Base-by-base conservation (phyloP, 2,329 filamentous ascomycete genomes). In the Grosmannia serpens region DNA sequence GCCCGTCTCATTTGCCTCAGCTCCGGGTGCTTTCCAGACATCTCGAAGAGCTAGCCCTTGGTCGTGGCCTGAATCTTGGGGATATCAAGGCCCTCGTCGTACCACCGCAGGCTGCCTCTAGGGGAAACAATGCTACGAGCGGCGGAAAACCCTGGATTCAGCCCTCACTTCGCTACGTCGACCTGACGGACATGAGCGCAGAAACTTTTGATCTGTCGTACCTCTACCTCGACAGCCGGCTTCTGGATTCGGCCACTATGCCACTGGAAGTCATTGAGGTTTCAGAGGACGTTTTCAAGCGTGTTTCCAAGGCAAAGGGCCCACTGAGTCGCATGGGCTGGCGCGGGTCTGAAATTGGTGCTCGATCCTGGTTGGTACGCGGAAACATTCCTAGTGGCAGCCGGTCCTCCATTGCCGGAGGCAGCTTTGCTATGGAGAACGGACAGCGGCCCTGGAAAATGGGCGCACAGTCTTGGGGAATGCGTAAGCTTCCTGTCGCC, bases 401-500 rank as follows among this genome's bases (percentile, higher is more conserved):
- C 67, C 80, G 29, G 9, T 9, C 44, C 10, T 24, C 53, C 33
- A 41, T 26, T 11, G 54, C 15, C 24, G 56, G 9, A 4, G 60
- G 62, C 50, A 57, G 29, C 20, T 63, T 59, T 54, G 59, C 60
- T 53, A 64, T 64, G 62, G 61, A 62, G 50, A 59, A 85, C 64
- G 83, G 83, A 1, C 70, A 74, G 53, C 76, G 85, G 35, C 73
- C 75, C 66, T 94, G 89, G 89, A 94, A 94, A 75, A 87, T 90
- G 86, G 89, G 89, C 35, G 88, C 88, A 54, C 82, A 83, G 65
- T 88, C 84, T 74, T 92, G 89, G 89, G 89, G 89, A 44, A 91
- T 91, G 84, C 80, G 87, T 62, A 94, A 97, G 74, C 80, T 97
- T 49, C 95, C 92, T n/a, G 86, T 97, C 64, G 90, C 88, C 29